Percentiles rank a stretch among this genome's conserved stretches.
Evolutionary conservation across 306 rosid species (phyloP).

Genomic region (Quercus mongolica): DNA sequence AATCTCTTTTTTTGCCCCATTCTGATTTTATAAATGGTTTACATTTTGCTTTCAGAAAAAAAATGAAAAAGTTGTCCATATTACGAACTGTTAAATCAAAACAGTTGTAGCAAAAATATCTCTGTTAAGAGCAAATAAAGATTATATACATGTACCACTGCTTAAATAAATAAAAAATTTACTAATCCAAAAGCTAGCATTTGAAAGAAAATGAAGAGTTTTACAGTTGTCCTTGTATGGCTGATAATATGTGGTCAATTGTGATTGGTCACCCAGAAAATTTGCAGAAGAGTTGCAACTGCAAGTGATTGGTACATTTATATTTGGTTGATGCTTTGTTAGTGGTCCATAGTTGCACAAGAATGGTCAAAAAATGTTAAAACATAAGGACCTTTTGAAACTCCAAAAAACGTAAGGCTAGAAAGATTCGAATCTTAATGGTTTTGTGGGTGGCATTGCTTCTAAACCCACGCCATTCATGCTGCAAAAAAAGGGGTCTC

Average conservation of each 20-base stretch:
- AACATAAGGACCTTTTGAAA: neutral
- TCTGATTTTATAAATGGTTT: neutral
- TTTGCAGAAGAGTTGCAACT: neutral
- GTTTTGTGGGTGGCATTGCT: conserved; percentile 12
- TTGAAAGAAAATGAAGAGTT: neutral
- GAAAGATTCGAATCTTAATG: conserved; percentile 21
- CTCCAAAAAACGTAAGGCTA: neutral
- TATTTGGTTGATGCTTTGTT: neutral
- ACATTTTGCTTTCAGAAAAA: neutral
- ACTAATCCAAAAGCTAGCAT: too few relatives aligned
- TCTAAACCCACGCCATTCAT: conserved; percentile 11
- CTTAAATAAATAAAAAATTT: too few relatives aligned
- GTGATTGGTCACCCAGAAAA: neutral
- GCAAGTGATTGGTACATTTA: neutral
- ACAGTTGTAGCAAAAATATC: conserved; percentile 42
- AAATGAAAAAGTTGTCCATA: conserved; percentile 20
- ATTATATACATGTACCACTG: neutral
- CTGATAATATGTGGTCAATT: neutral
- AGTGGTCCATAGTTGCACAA: conserved; percentile 17
- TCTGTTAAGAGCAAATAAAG: neutral
- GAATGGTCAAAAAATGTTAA: neutral
- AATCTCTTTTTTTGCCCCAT: neutral
- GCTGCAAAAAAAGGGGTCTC: conserved; percentile 23
- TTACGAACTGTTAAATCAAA: conserved; percentile 27
- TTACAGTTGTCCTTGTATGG: neutral